A percentile compares a stretch with the other conserved stretches of the same genome.
These are phyloP conservation scores for Penstemon eatonii DNA, from an alignment of 257 asterid species.

Conservation along the genomic window DNA sequence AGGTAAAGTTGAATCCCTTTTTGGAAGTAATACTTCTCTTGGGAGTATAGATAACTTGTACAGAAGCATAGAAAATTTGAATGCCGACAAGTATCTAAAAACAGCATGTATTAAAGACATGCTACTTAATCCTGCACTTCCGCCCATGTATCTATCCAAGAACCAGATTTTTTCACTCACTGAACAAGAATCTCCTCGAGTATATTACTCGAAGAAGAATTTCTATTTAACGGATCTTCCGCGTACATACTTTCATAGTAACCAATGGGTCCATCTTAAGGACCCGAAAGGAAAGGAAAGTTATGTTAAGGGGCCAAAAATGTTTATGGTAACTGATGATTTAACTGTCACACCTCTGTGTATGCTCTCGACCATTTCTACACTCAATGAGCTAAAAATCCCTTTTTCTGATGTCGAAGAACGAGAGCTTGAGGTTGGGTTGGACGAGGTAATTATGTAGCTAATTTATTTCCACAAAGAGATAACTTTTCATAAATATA, in stretches of 20 bases:
- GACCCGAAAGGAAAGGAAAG: constrained; percentile 21
- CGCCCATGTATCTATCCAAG: not conserved
- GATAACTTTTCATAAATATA: too few species aligned
- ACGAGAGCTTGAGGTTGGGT: constrained; percentile 1
- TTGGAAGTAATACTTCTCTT: not conserved
- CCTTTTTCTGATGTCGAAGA: constrained; percentile 23
- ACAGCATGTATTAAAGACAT: not conserved
- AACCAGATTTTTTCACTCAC: constrained; percentile 19
- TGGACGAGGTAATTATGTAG: constrained; percentile 23
- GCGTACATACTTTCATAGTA: not conserved
- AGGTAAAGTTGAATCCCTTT: constrained; percentile 14
- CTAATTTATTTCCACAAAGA: not conserved
- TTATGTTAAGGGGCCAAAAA: constrained; percentile 10
- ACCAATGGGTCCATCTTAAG: not conserved
- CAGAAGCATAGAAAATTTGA: not conserved
- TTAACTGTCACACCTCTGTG: constrained; percentile 24
- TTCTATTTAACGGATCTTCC: too few species aligned
- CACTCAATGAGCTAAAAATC: not conserved
- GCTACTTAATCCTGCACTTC: constrained; percentile 18
- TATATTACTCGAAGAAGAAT: not conserved
- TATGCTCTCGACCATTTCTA: not conserved
- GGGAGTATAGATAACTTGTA: constrained; percentile 25
- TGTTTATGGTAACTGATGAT: constrained; percentile 29
- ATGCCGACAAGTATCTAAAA: not conserved
- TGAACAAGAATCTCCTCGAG: not conserved